phyloP scores from a whole-genome alignment of 768 basidiomycete species.

The Lactarius pseudohatsudake region DNA sequence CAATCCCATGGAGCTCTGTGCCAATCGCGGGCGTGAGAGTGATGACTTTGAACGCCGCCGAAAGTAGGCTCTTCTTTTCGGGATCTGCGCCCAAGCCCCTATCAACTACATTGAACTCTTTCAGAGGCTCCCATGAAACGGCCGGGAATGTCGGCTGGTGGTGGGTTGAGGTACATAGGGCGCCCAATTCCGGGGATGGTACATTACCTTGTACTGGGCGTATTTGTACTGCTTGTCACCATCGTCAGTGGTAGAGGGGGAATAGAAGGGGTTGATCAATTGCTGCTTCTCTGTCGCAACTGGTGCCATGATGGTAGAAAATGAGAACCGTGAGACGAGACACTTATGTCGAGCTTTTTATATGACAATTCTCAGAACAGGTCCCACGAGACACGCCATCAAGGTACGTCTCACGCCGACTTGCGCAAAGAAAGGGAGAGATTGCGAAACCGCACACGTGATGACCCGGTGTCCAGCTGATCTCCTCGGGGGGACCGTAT shows the following conservation, averaged over 20 bases:
- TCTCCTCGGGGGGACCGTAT: neutral
- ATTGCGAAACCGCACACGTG: slow-evolving; percentile 38
- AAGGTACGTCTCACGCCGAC: slow-evolving; percentile 17
- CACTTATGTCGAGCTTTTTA: neutral
- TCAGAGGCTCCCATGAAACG: slow-evolving; percentile 62
- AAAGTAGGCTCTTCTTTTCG: slow-evolving; percentile 61
- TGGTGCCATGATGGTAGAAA: slow-evolving; percentile 19
- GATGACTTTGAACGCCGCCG: slow-evolving; percentile 64
- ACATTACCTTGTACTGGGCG: slow-evolving; percentile 57
- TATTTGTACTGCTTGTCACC: slow-evolving; percentile 53
- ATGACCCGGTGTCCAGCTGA: slow-evolving; percentile 5
- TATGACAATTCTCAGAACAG: neutral
- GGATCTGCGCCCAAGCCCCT: slow-evolving; percentile 69
- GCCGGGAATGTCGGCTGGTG: slow-evolving; percentile 63
- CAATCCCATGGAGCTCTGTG: slow-evolving; percentile 71
- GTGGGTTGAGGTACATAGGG: neutral
- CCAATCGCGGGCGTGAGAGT: slow-evolving; percentile 73
- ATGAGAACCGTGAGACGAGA: neutral
- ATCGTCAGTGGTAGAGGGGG: slow-evolving; percentile 53
- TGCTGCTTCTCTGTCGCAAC: neutral
- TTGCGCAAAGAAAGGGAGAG: slow-evolving; percentile 31
- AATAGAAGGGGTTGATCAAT: slow-evolving; percentile 66
- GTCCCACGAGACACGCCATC: neutral
- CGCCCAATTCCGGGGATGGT: neutral
- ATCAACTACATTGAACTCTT: slow-evolving; percentile 58